A percentile compares a stretch with the other conserved stretches of the same genome.
These are phyloP conservation scores for Micractinium conductrix DNA, from an alignment of 139 green algal genomes.

Conservation along the genomic window DNA sequence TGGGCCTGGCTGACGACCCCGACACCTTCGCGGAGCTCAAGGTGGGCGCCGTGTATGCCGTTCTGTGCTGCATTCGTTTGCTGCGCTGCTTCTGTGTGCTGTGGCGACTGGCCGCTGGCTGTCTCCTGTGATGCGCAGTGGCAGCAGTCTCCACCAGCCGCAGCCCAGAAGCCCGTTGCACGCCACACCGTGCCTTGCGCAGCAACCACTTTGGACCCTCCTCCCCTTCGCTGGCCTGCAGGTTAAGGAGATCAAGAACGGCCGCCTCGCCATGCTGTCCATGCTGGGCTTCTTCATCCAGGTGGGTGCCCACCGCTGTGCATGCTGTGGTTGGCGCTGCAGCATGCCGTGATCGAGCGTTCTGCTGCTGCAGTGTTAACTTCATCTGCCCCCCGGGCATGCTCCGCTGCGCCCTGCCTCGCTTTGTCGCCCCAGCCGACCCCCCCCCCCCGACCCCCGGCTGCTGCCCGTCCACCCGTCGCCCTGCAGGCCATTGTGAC, in stretches of 20 bases:
- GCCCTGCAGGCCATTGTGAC: slow-evolving; percentile 60
- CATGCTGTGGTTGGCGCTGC: slow-evolving; percentile 12
- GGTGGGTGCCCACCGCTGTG: slow-evolving; percentile 63
- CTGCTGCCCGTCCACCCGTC: not conserved
- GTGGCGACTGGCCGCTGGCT: too few species aligned
- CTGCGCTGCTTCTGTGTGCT: too few species aligned
- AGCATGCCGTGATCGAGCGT: not conserved
- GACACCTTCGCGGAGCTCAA: slow-evolving; percentile 88
- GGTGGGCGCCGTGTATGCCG: not conserved
- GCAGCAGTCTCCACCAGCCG: too few species aligned
- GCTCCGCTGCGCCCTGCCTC: not conserved
- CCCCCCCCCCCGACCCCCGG: too few species aligned
- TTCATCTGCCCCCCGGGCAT: not conserved
- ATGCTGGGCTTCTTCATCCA: slow-evolving; percentile 92
- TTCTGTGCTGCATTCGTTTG: too few species aligned
- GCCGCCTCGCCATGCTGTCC: slow-evolving; percentile 90
- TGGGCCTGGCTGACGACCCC: slow-evolving; percentile 96
- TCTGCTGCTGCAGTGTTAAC: not conserved
- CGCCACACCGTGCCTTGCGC: too few species aligned
- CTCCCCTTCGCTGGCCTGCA: slow-evolving; percentile 87
- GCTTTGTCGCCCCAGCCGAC: too few species aligned
- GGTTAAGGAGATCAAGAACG: slow-evolving; percentile 91
- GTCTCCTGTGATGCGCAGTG: too few species aligned
- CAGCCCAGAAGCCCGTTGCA: too few species aligned
- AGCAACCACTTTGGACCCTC: too few species aligned